Percentiles rank a stretch among this genome's conserved stretches.
Evolutionary conservation across 805 yeast species (phyloP).

Genomic region (Wickerhamomyces chaumierensis): DNA sequence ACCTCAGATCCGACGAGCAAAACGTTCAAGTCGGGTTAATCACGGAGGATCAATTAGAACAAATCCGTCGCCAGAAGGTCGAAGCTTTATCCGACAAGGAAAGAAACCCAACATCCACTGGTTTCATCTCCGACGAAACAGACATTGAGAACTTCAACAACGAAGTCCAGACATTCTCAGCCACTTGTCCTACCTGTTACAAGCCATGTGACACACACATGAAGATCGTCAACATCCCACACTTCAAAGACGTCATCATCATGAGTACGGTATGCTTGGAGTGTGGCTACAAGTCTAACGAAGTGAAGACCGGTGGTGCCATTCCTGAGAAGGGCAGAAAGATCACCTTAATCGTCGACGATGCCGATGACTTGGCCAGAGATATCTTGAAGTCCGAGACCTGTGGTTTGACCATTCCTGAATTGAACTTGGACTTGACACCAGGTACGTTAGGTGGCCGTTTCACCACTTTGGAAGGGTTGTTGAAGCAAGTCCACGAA

Average conservation of each 20-base stretch:
- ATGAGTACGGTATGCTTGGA: slow-evolving; percentile 90
- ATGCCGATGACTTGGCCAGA: slow-evolving; percentile 81
- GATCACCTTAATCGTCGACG: slow-evolving; percentile 65
- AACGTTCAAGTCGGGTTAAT: slow-evolving; percentile 75
- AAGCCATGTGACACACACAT: slow-evolving; percentile 82
- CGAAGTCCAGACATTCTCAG: slow-evolving; percentile 88
- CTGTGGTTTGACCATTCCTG: slow-evolving; percentile 79
- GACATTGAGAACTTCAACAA: slow-evolving; percentile 78
- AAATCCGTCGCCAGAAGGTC: slow-evolving; percentile 20
- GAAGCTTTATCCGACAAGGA: slow-evolving; percentile 15
- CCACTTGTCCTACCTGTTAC: slow-evolving; percentile 86
- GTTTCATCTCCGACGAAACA: slow-evolving; percentile 58
- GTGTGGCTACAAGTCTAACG: slow-evolving; percentile 95
- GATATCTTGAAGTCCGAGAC: slow-evolving; percentile 93
- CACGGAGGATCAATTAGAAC: slow-evolving; percentile 42
- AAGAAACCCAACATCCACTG: slow-evolving; percentile 32
- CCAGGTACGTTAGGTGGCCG: slow-evolving; percentile 98
- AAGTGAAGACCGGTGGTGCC: slow-evolving; percentile 97
- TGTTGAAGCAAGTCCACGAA: slow-evolving; percentile 77
- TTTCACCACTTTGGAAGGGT: slow-evolving; percentile 94
- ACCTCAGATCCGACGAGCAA: slow-evolving; percentile 79
- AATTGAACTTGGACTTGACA: slow-evolving; percentile 77
- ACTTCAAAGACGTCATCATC: slow-evolving; percentile 91
- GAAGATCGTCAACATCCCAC: slow-evolving; percentile 95
- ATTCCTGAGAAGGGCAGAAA: slow-evolving; percentile 78